Evolutionary conservation across 2,329 filamentous ascomycete species (phyloP), one percentile per base, ranked within the genome.

Genomic region (Tolypocladium ophioglossoides): DNA sequence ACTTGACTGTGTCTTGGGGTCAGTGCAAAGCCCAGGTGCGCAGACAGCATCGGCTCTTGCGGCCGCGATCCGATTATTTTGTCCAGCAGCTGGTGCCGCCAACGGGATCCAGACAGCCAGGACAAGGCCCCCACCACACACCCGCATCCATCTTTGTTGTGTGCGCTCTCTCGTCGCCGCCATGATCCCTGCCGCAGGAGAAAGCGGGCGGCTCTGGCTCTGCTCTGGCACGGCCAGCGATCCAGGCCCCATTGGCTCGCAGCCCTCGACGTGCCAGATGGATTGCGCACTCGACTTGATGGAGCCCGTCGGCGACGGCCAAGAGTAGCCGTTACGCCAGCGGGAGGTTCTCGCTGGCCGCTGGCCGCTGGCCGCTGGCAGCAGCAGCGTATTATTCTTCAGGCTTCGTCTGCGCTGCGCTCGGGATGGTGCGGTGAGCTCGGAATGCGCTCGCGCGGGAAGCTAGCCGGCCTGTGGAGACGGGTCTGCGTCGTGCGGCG

Each of bases 171-270:
- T 51, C 52, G 47, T 59, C 52, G 53, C 55, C 52, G 53, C 56
- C 53, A 52, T 49, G 59, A 63, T 62, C 61, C 61, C 60, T 63
- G 61, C 52, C 54, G 49, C 54, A 55, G 54, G 32, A 58, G 52
- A 53, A 50, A 56, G 56, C 55, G 55, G 58, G 57, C 57, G 54
- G 56, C 44, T 34, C 44, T n/a, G 27, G 20, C 38, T 53, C n/a
- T n/a, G n/a, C n/a, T n/a, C 49, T 55, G 57, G 52, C 47, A 34
- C 54, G 39, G 55, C 51, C 30, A 40, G 46, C 48, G 32, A 54
- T 35, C 22, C 30, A n/a, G 53, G 55, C 52, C 44, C 57, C 55
- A 61, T 61, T 61, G 59, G 57, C 51, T 52, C 41, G 50, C 39
- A 40, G 55, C 47, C 18, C 47, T 52, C 44, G 44, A n/a, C 44